Evolutionary conservation across 345 rosid species (phyloP), one percentile per base, ranked within the genome.

Genomic region (Citrus maxima): DNA sequence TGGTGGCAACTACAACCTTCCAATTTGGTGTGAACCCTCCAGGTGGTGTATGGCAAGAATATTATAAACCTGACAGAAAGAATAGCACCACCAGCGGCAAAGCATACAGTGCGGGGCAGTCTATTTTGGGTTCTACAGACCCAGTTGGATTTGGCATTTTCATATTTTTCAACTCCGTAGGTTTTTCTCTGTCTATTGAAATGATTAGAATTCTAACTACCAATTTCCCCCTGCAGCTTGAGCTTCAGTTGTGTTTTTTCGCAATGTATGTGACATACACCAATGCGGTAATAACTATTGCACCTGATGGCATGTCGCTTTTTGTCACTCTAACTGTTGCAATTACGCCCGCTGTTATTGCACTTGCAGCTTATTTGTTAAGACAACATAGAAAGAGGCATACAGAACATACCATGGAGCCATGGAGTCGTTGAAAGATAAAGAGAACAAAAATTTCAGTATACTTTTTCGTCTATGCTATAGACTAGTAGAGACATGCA

Each of bases 41-140:
- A 35, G 88, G 92, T 6, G 88, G 92, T 10, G 81, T 81, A 30
- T 89, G 92, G 94, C 88, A 86, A 80, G 94, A 90, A 35, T 79
- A 46, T 67, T 27, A 27, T 34, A 49, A 54, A 32, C 60, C 68
- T 16, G 59, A 25, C 24, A 65, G 67, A 16, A 66, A 62, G 34
- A 87, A 77, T 25, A 37, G 3, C 30, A 82, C 82, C 60, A 80
- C 58, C 55, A 58, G 55, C 65, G 55, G 27, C n/a, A 74, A 24
- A 73, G 55, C 77, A 75, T 79, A 83, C 75, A 21, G 1, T 42
- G 89, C 86, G 58, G 91, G 92, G 58, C 22, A 67, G 24, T 84
- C 91, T 10, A 83, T 88, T 25, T 30, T 82, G 85, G 91, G 82
- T 21, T 80, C 87, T 4, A 49, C 21, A 14, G 7, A 61, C 1